phyloP scores from a whole-genome alignment of 2,329 filamentous ascomycete species.

The Dactylellina parvicollis region DNA sequence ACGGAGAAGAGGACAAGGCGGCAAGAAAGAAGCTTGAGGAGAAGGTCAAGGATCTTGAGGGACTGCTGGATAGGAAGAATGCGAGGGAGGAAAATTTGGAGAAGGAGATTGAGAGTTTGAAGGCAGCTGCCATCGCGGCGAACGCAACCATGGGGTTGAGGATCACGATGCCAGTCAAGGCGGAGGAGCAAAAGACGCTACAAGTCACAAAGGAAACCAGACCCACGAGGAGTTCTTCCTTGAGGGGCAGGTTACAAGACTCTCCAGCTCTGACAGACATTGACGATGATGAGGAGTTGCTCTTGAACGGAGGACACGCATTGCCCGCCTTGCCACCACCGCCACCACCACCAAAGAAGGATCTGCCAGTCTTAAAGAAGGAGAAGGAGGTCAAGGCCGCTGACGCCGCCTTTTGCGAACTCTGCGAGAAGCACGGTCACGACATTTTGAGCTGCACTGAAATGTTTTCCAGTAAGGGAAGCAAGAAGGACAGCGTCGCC shows the following conservation, averaged over 20 bases:
- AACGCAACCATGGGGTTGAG: slow-evolving; percentile 18
- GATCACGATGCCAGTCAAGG: slow-evolving; percentile 41
- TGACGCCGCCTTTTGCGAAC: slow-evolving; percentile 80
- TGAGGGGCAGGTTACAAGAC: slow-evolving; percentile 9
- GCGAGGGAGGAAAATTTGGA: slow-evolving; percentile 85
- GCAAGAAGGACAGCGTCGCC: slow-evolving; percentile 48
- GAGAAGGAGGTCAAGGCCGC: slow-evolving; percentile 73
- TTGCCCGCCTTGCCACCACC: slow-evolving; percentile 44
- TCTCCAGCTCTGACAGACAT: slow-evolving; percentile 45
- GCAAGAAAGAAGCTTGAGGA: slow-evolving; percentile 77
- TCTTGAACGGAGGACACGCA: slow-evolving; percentile 20
- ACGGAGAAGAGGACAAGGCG: slow-evolving; percentile 69
- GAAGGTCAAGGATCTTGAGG: slow-evolving; percentile 81
- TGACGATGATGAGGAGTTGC: slow-evolving; percentile 43
- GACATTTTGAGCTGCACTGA: slow-evolving; percentile 94
- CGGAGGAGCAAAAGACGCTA: slow-evolving; percentile 33
- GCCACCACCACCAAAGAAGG: slow-evolving; percentile 58
- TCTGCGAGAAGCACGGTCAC: slow-evolving; percentile 90
- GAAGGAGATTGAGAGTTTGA: slow-evolving; percentile 76
- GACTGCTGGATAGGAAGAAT: slow-evolving; percentile 76
- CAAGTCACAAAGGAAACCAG: slow-evolving; percentile 21
- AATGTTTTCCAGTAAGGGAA: slow-evolving; percentile 71
- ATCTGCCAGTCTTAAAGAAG: slow-evolving; percentile 60
- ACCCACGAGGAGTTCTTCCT: neutral
- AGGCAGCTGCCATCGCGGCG: neutral